Evolutionary conservation across 1,139 yeast species (phyloP), one percentile per base, ranked within the genome.

Genomic region (Blastobotrys illinoisensis): DNA sequence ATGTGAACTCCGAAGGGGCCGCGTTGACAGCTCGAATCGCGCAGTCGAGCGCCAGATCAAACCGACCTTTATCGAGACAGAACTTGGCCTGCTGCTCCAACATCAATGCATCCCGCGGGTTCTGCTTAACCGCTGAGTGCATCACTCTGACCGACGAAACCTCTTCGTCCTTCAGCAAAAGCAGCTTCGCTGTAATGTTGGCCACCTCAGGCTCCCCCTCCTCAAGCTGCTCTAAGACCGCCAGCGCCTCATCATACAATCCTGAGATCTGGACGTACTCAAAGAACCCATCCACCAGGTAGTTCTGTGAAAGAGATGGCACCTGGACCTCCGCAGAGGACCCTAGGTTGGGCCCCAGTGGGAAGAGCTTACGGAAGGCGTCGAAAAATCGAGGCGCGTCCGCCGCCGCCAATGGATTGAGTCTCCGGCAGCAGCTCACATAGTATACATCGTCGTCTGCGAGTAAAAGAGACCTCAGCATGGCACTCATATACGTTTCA

Each of bases 1-100:
- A 77, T 58, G 79, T 79, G 69, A 88, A 91, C 66, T 87, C 96
- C 1, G 95, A 83, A 0, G 98, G 97, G 1, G 91, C 80, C 0
- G 91, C 78, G 61, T 85, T 82, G 11, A 89, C 89, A 1, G 96
- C 86, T 57, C 85, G 81, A 51, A 79, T 78, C 0, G 97, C 89
- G 53, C 88, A 77, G 52, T 81, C 80, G 46, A 87, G 74, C 0
- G 98, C 97, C 63, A 88, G 74, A 58, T 86, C 89, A 50, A 79
- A 77, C 53, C 88, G 77, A 49, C 77, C 77, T 69, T 87, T 89
- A 26, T 77, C 74, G 16, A 86, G 72, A 65, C 95, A 79, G 67
- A 87, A 89, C 62, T 80, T 79, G 1, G 90, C 82, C 72, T 93
- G 97, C 61, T 85, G 59, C 21, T 75, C 78, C 24, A 81, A 66